Evolutionary conservation across 331 rosid species (phyloP).

Genomic region (Rosa hybrid): DNA sequence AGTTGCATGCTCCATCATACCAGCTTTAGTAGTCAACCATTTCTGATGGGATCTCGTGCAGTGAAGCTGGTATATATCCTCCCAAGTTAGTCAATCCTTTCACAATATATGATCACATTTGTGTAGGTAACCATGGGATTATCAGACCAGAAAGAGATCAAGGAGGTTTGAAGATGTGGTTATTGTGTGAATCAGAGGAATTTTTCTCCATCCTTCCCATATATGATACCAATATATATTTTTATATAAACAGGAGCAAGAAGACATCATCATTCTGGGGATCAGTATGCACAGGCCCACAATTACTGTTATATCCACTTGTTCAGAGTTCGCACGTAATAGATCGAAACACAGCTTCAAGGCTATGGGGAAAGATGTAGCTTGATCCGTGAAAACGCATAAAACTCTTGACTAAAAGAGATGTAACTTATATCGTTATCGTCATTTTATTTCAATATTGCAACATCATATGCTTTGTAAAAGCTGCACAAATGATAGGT

Average conservation of each 20-base stretch:
- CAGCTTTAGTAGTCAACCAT: not conserved
- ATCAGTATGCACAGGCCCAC: not conserved
- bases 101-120: not conserved
- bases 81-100: not conserved
- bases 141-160: not conserved
- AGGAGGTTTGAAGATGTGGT: not conserved
- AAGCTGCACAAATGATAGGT: too few relatives aligned
- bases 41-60: not conserved
- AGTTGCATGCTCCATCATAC: not conserved
- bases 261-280: not conserved
- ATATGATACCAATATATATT: not conserved
- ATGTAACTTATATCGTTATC: too few relatives aligned
- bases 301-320: not conserved
- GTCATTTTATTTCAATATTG: too few relatives aligned
- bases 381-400: too few relatives aligned
- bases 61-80: not conserved
- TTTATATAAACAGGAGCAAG: not conserved
- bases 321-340: too few relatives aligned
- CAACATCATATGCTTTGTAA: too few relatives aligned
- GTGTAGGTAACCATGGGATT: not conserved
- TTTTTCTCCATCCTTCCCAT: not conserved
- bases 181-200: not conserved
- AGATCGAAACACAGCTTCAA: too few relatives aligned
- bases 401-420: too few relatives aligned
- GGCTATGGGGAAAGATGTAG: too few relatives aligned